Percentiles rank a stretch among this genome's conserved stretches.
These are phyloP conservation scores for Blastobotrys mokoenaii DNA, from an alignment of 805 yeast genomes.

Conservation along the genomic window DNA sequence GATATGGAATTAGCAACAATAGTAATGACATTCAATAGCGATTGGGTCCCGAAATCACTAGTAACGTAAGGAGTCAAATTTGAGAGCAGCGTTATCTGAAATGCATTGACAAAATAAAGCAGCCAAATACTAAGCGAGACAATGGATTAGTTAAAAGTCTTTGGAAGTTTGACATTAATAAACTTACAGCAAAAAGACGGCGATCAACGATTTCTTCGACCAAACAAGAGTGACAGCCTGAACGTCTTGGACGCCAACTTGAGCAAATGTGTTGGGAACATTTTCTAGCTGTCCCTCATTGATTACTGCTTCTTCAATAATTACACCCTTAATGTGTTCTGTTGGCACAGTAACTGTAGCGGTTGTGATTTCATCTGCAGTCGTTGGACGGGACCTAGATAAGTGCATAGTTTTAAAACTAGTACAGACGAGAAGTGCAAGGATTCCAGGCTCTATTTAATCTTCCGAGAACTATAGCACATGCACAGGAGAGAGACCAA, in stretches of 20 bases:
- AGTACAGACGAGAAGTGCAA: too few relatives aligned
- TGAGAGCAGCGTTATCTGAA: constrained; percentile 23
- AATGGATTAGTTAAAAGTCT: too few relatives aligned
- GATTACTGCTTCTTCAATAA: too few relatives aligned
- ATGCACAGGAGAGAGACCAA: too few relatives aligned
- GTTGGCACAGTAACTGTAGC: too few relatives aligned
- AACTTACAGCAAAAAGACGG: constrained; percentile 23
- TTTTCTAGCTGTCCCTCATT: not conserved
- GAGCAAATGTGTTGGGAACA: not conserved
- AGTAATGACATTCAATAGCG: constrained; percentile 25
- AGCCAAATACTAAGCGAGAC: constrained; percentile 31
- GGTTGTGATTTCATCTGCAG: too few relatives aligned
- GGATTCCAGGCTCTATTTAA: too few relatives aligned
- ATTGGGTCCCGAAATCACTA: constrained; percentile 24
- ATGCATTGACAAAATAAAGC: constrained; percentile 29
- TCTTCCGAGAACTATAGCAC: too few relatives aligned
- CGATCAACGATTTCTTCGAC: constrained; percentile 23
- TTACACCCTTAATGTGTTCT: too few relatives aligned
- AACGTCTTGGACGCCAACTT: constrained; percentile 20
- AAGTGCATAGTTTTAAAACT: too few relatives aligned
- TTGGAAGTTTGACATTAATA: too few relatives aligned
- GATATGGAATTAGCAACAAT: constrained; percentile 28
- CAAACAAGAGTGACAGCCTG: constrained; percentile 30
- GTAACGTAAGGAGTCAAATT: constrained; percentile 21
- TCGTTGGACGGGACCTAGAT: too few relatives aligned